Evolutionary conservation across 768 basidiomycete genomes (phyloP).

Genomic region (Nidularia pulvinata): DNA sequence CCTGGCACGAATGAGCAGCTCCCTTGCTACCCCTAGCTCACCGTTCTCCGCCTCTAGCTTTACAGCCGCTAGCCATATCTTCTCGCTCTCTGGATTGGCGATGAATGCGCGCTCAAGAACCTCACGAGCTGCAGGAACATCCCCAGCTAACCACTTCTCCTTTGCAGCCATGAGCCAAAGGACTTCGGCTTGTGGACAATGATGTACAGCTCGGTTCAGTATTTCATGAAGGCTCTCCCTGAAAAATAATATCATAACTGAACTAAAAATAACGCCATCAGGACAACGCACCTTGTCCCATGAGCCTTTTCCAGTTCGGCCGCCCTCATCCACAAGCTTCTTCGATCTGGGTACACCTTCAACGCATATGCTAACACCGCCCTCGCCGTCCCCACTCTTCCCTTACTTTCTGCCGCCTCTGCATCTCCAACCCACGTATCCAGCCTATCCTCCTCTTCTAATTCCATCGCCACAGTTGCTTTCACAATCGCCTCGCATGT

Average conservation of each 20-base stretch:
- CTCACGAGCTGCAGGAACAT: conserved; percentile 88
- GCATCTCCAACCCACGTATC: conserved; percentile 94
- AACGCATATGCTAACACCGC: conserved; percentile 91
- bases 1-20: conserved; percentile 86
- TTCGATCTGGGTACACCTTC: conserved; percentile 86
- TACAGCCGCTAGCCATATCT: conserved; percentile 97
- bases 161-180: conserved; percentile 99
- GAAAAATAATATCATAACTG: not conserved
- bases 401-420: conserved; percentile 73
- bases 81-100: conserved; percentile 95
- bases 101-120: conserved; percentile 90
- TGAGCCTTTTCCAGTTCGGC: conserved; percentile 93
- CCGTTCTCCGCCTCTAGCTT: conserved; percentile 97
- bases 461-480: conserved; percentile 89
- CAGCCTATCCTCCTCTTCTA: conserved; percentile 92
- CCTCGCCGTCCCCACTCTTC: conserved; percentile 79
- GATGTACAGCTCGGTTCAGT: conserved; percentile 78
- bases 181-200: conserved; percentile 95
- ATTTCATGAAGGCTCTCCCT: conserved; percentile 84
- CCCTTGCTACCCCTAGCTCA: conserved; percentile 82
- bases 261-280: not conserved
- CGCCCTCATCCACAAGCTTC: conserved; percentile 86
- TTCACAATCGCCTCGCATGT: conserved; percentile 96
- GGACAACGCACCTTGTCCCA: conserved; percentile 62
- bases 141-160: conserved; percentile 91